phyloP scores from a whole-genome alignment of 192 early-diverging fungal species.

The Chytriomyces hyalinus region DNA sequence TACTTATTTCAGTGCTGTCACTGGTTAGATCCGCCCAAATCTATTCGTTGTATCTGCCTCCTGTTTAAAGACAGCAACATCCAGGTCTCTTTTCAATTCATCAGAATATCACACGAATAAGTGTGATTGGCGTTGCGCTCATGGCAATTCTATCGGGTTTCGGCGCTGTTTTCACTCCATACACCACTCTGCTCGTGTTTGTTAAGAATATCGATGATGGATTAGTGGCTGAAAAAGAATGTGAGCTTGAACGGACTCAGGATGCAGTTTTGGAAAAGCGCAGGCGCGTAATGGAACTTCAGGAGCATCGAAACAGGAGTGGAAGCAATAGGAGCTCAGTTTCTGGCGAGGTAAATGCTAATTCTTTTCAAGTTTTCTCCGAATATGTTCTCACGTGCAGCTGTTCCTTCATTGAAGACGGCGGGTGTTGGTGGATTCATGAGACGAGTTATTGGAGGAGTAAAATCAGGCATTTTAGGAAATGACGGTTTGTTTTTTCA shows the following conservation, averaged over 20 bases:
- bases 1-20: background rate
- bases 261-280: conserved; percentile 72
- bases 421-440: conserved; percentile 71
- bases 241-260: conserved; percentile 71
- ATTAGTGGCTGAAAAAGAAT: conserved; percentile 66
- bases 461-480: conserved; percentile 29
- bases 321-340: background rate
- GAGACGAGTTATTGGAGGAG: conserved; percentile 56
- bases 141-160: conserved; percentile 94
- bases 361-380: conserved; percentile 93
- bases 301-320: conserved; percentile 13
- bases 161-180: conserved; percentile 91
- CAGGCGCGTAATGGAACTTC: conserved; percentile 54
- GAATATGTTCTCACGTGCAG: conserved; percentile 90
- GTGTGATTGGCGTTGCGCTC: conserved; percentile 88
- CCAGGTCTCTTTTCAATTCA: conserved; percentile 41
- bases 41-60: background rate
- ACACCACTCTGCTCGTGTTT: conserved; percentile 83
- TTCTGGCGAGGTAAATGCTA: conserved; percentile 62
- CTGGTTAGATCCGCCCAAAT: background rate
- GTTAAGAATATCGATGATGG: conserved; percentile 56
- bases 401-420: conserved; percentile 77
- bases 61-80: background rate
- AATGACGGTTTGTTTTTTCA: conserved; percentile 40
- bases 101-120: conserved; percentile 77